phyloP scores from a whole-genome alignment of 495 filamentous ascomycete genomes.

The Tuber melanosporum region DNA sequence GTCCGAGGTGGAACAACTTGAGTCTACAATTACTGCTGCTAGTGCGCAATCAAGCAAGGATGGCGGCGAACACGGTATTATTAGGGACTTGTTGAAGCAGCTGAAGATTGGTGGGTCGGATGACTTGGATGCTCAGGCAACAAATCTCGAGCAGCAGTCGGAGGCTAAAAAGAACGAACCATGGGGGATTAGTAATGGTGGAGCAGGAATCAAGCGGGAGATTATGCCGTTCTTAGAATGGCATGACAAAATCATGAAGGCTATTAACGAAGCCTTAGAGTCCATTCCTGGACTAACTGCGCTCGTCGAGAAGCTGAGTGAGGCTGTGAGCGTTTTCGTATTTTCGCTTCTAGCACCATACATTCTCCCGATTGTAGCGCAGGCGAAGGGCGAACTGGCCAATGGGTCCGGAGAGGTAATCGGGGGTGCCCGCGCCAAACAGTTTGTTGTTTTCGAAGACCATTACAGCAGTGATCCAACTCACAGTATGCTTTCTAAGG shows the following conservation, averaged over 20 bases:
- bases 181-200: conserved; percentile 23
- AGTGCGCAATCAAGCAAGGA: conserved; percentile 46
- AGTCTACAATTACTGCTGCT: conserved; percentile 62
- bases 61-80: conserved; percentile 53
- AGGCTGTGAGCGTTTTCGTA: conserved; percentile 74
- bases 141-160: conserved; percentile 57
- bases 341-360: conserved; percentile 81
- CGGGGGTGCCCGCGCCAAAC: conserved; percentile 66
- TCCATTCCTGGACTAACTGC: conserved; percentile 73
- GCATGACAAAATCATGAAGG: conserved; percentile 77
- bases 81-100: conserved; percentile 68
- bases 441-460: conserved; percentile 79
- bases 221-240: conserved; percentile 81
- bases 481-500: conserved; percentile 93
- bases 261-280: conserved; percentile 67
- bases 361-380: conserved; percentile 73
- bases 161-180: conserved; percentile 33
- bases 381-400: conserved; percentile 74
- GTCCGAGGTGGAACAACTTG: conserved; percentile 74
- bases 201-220: conserved; percentile 57
- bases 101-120: conserved; percentile 63
- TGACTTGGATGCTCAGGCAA: conserved; percentile 61
- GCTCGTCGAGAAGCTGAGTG: conserved; percentile 70
- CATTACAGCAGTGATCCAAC: conserved; percentile 70
- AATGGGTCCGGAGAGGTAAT: conserved; percentile 84